Conservation (phyloP, 495 filamentous ascomycete genomes). For the Neurospora sp. region DNA sequence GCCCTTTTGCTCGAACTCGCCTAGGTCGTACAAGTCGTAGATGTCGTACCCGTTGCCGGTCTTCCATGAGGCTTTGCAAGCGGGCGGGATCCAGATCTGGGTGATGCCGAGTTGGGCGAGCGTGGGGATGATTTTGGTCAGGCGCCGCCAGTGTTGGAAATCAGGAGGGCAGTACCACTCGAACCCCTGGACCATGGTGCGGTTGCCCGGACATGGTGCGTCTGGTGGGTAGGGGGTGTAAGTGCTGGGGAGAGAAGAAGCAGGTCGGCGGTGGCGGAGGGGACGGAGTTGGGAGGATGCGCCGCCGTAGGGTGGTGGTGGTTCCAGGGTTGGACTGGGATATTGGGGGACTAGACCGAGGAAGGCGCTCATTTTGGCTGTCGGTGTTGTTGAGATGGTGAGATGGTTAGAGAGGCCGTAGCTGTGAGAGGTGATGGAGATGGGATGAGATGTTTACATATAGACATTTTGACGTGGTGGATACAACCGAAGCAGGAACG, state of each 20-base stretch:
- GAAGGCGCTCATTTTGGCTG: constrained; percentile 14
- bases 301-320: constrained; percentile 3
- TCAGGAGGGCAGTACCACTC: constrained; percentile 68
- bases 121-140: constrained; percentile 40
- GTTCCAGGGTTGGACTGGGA: constrained; percentile 2
- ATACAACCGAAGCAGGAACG: background rate
- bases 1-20: constrained; percentile 73
- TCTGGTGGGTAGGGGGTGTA: constrained; percentile 5
- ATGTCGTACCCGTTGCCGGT: constrained; percentile 66
- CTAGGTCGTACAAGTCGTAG: constrained; percentile 71
- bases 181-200: constrained; percentile 59
- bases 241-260: constrained; percentile 6
- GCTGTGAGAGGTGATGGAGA: background rate
- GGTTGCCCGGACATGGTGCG: constrained; percentile 31
- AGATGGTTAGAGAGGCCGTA: background rate
- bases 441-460: background rate
- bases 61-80: constrained; percentile 54
- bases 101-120: constrained; percentile 53
- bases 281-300: constrained; percentile 12
- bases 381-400: background rate
- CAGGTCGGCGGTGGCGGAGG: constrained; percentile 8
- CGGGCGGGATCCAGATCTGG: constrained; percentile 64
- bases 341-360: constrained; percentile 11
- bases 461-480: background rate
- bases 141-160: constrained; percentile 52